Percentiles rank a stretch among this genome's conserved stretches.
These are phyloP conservation scores for Epichloe aotearoae DNA, from an alignment of 2,329 filamentous ascomycete genomes.

Conservation along the genomic window DNA sequence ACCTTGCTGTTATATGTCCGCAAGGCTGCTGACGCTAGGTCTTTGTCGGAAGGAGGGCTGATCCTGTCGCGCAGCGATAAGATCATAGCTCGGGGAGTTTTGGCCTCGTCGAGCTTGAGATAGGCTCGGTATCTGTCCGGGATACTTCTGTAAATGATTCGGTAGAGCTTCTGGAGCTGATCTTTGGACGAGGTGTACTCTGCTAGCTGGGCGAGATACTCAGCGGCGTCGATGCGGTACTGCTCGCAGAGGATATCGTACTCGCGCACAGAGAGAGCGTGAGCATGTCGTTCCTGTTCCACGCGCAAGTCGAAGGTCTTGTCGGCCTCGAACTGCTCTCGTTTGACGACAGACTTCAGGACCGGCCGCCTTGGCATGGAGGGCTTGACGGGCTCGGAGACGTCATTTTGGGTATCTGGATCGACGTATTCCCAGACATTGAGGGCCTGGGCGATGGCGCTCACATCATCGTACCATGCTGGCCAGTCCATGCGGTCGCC, in stretches of 20 bases:
- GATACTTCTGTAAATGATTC: constrained; percentile 5
- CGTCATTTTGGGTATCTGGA: not conserved
- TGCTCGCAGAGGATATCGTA: constrained; percentile 6
- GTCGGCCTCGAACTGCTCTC: constrained; percentile 3
- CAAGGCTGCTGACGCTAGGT: constrained; percentile 1
- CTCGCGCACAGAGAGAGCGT: constrained; percentile 3
- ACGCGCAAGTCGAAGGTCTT: constrained; percentile 3
- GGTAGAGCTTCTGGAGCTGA: constrained; percentile 4
- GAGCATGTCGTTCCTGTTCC: constrained; percentile 2
- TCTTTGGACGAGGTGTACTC: constrained; percentile 2
- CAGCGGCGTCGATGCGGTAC: constrained; percentile 5
- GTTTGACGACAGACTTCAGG: not conserved
- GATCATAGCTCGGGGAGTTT: constrained; percentile 6
- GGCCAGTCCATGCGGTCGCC: constrained; percentile 5
- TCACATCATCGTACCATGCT: constrained; percentile 5
- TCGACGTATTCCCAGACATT: constrained; percentile 8
- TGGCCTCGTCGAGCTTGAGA: constrained; percentile 4
- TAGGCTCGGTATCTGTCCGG: constrained; percentile 4
- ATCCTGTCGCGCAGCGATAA: constrained; percentile 1
- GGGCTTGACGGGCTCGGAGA: constrained; percentile 2
- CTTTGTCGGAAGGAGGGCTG: not conserved
- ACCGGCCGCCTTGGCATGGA: constrained; percentile 1
- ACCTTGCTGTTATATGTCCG: not conserved
- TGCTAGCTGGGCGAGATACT: constrained; percentile 4
- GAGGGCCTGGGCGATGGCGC: constrained; percentile 1